A percentile compares a stretch with the other conserved stretches of the same genome.
phyloP scores from a whole-genome alignment of 176 grass and related monocot genomes.

The Oryza glaberrima region DNA sequence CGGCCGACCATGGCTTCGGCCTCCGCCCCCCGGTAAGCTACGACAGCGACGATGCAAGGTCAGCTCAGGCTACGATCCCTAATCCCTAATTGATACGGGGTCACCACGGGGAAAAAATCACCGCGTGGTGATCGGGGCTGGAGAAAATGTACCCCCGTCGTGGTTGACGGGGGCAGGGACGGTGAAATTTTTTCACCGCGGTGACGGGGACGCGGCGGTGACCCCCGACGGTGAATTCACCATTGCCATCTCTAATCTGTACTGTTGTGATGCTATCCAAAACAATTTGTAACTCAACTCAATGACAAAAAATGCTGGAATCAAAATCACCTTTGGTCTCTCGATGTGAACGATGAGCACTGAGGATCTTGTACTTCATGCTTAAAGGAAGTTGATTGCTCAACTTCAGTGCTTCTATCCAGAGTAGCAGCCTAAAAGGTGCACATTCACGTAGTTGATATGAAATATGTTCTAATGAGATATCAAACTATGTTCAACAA shows the following conservation, averaged over 20 bases:
- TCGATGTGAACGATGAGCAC: slow-evolving; percentile 33
- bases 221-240: too few species aligned
- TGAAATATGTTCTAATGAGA: slow-evolving; percentile 21
- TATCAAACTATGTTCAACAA: slow-evolving; percentile 3
- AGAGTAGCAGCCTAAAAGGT: slow-evolving; percentile 44
- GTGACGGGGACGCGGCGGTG: too few species aligned
- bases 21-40: too few species aligned
- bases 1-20: too few species aligned
- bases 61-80: too few species aligned
- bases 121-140: too few species aligned
- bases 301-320: slow-evolving; percentile 8
- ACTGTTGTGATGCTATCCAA: background rate
- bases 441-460: slow-evolving; percentile 27
- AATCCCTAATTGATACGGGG: too few species aligned
- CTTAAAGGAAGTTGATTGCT: slow-evolving; percentile 32
- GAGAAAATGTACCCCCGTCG: too few species aligned
- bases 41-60: too few species aligned
- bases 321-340: slow-evolving; percentile 47
- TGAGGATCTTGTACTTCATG: slow-evolving; percentile 51
- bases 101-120: too few species aligned
- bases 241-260: background rate
- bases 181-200: too few species aligned
- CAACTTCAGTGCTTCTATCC: slow-evolving; percentile 45
- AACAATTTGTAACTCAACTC: background rate
- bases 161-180: too few species aligned